Base-by-base conservation (phyloP, 2,329 filamentous ascomycete species). In the Acrocalymma vagum region DNA sequence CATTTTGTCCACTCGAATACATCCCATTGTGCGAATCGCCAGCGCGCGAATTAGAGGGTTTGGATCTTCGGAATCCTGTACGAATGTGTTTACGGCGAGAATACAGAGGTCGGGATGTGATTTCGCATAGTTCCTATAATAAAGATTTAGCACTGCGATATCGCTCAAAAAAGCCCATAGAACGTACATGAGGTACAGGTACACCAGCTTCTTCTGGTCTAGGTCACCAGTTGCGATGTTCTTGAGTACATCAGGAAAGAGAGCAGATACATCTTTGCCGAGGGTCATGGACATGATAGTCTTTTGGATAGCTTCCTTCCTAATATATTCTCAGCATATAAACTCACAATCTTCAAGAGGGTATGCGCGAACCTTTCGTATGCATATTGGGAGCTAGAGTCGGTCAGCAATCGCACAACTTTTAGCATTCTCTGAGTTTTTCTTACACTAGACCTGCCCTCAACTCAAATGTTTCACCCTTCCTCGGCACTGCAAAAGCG, bases 231-330 rank as follows among this genome's bases (percentile, higher is more conserved):
- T 99, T 43, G 94, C 94, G 72, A 99, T 99, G 67, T 99, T 99
- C 81, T 99, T 99, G 53, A 99, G 78, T 22, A 99, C 94, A 68
- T 99, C 94, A 2, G 94, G 94, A 70, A 99, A 99, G 52, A 99
- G 78, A 41, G 92, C 89, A 38, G 94, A 99, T 45, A 99, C 94
- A 75, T 99, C 94, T 74, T 99, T 99, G 71, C 94, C 94, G 60
- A 99, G 73, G 1, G 94, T 99, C 94, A 99, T 99, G 69, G 94
- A 92, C 92, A 97, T 97, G 76, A 99, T 99, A 53, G 94, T 99
- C 81, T 96, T 97, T 71, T 99, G 94, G 60, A 99, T 99, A 16
- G 94, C 89, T 78, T 99, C 94, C 74, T 99, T 99, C 65, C 91
- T 83, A 48, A 29, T 39, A 26, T 18, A 45, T 28, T 43, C 36